Evolutionary conservation across 139 green algal genomes (phyloP).

Genomic region (Microglena sp.): DNA sequence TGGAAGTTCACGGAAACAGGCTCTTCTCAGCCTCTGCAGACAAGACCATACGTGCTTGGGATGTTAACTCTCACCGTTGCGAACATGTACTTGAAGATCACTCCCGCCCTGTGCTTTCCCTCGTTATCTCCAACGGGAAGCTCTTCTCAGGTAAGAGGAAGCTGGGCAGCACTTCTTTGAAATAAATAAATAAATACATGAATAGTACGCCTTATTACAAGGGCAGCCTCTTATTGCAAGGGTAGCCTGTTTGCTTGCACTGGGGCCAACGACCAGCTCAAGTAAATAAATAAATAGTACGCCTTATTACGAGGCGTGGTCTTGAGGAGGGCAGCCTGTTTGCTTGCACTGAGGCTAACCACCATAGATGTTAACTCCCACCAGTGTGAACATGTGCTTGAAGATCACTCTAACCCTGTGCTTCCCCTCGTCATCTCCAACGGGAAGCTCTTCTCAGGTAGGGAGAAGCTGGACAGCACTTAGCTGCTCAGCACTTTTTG

Average conservation of each 20-base stretch:
- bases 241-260: too few relatives aligned
- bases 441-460: conserved; percentile 71
- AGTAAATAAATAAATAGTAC: too few relatives aligned
- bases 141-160: conserved; percentile 85
- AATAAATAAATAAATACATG: too few relatives aligned
- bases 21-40: conserved; percentile 85
- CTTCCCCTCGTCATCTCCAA: conserved; percentile 74
- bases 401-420: conserved; percentile 84
- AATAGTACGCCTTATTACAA: too few relatives aligned
- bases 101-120: conserved; percentile 76
- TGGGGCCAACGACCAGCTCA: too few relatives aligned
- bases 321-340: too few relatives aligned
- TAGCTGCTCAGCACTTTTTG: too few relatives aligned
- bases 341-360: too few relatives aligned
- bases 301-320: too few relatives aligned
- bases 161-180: too few relatives aligned
- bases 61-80: conserved; percentile 54
- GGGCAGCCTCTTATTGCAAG: too few relatives aligned
- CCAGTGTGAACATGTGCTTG: conserved; percentile 67
- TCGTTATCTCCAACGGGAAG: conserved; percentile 61
- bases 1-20: conserved; percentile 58
- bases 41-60: conserved; percentile 88
- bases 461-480: too few relatives aligned
- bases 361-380: conserved; percentile 56
- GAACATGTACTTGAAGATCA: conserved; percentile 83